Evolutionary conservation across 2,329 filamentous ascomycete species (phyloP).

Genomic region (Xylaria sp.): DNA sequence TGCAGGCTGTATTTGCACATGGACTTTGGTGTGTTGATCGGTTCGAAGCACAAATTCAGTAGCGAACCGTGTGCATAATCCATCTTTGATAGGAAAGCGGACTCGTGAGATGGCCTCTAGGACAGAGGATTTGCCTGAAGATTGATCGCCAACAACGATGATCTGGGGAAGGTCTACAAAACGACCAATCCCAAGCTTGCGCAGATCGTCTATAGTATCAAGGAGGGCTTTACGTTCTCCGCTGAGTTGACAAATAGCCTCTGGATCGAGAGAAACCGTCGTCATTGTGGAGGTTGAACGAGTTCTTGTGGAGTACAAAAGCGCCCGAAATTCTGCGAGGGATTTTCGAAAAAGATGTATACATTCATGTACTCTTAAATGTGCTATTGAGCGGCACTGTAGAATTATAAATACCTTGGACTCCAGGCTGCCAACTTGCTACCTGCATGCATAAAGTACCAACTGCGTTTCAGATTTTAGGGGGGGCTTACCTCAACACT

Average conservation of each 20-base stretch:
- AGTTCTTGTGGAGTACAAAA: too few relatives aligned
- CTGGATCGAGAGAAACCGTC: constrained; percentile 42
- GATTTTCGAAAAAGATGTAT: background rate
- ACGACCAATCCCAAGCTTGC: constrained; percentile 58
- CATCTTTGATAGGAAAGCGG: constrained; percentile 65
- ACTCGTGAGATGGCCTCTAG: constrained; percentile 71
- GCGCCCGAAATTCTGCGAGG: background rate
- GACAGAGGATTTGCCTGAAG: constrained; percentile 71
- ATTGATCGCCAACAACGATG: constrained; percentile 69
- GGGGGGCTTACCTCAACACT: background rate
- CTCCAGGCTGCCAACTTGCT: background rate
- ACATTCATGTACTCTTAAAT: background rate
- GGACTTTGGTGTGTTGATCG: constrained; percentile 49
- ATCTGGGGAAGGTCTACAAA: constrained; percentile 63
- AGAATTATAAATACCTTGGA: background rate
- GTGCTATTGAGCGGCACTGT: background rate
- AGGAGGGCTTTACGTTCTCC: constrained; percentile 59
- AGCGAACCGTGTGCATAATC: constrained; percentile 68
- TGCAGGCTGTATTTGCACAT: constrained; percentile 53
- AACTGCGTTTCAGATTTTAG: background rate
- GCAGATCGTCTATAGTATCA: constrained; percentile 63
- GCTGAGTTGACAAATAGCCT: constrained; percentile 55
- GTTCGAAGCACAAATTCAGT: constrained; percentile 67
- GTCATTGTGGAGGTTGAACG: constrained; percentile 28
- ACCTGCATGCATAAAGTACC: background rate